phyloP scores from a whole-genome alignment of 345 rosid genomes.

The Syzygium aqueum region DNA sequence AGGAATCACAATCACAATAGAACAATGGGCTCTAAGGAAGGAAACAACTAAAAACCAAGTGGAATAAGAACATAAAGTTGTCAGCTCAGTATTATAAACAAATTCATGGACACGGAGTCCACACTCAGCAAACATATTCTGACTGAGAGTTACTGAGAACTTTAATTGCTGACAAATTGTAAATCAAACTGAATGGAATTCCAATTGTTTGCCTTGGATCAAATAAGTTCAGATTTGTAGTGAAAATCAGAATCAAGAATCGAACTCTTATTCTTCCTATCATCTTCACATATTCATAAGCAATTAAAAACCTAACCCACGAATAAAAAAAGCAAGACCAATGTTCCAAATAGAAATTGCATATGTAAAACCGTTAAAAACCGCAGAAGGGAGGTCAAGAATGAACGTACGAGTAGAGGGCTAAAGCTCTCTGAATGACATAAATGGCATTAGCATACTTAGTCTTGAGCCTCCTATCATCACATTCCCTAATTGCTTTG shows the following conservation, averaged over 20 bases:
- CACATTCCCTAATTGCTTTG: slow-evolving; percentile 71
- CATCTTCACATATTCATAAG: neutral
- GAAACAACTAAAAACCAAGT: neutral
- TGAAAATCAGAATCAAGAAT: neutral
- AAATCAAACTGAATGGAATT: neutral
- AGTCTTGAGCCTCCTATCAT: slow-evolving; percentile 83
- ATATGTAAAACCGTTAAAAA: neutral
- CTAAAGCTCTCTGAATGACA: slow-evolving; percentile 78
- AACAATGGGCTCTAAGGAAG: neutral
- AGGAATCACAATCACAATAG: neutral
- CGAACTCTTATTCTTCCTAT: neutral
- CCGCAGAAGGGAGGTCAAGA: neutral
- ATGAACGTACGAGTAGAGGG: slow-evolving; percentile 75
- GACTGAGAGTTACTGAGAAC: neutral
- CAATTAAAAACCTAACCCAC: neutral
- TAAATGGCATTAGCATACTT: slow-evolving; percentile 85
- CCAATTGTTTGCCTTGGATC: neutral
- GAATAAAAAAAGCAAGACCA: neutral
- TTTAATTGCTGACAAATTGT: neutral
- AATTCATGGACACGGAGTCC: neutral
- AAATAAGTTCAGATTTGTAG: neutral
- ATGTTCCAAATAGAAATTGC: neutral
- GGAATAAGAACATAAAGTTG: neutral
- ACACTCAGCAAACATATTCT: neutral
- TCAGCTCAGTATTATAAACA: neutral